phyloP scores from a whole-genome alignment of 1,284 basidiomycete species.

The Puccinia hordei region DNA sequence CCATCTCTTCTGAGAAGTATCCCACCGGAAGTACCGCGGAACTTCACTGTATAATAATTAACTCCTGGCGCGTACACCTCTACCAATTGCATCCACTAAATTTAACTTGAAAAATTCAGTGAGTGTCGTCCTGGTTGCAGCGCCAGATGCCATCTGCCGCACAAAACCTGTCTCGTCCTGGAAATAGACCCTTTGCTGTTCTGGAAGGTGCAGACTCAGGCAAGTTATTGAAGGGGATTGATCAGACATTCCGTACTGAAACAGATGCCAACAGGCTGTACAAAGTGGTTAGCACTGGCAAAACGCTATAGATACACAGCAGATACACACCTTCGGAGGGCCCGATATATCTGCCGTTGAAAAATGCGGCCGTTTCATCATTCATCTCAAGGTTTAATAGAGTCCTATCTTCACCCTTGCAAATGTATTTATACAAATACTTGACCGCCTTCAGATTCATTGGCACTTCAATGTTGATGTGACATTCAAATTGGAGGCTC shows the following conservation, averaged over 20 bases:
- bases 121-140: neutral
- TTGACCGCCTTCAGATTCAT: conserved; percentile 60
- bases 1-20: neutral
- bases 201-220: neutral
- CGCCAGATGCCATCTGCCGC: neutral
- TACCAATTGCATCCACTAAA: neutral
- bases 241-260: neutral
- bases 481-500: conserved; percentile 59
- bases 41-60: neutral
- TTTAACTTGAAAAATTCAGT: conserved; percentile 9
- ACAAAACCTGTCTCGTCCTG: neutral
- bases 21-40: neutral
- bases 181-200: neutral
- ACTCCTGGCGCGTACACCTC: too few relatives aligned
- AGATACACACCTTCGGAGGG: conserved; percentile 1
- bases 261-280: too few relatives aligned
- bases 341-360: conserved; percentile 61
- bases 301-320: neutral
- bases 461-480: conserved; percentile 64
- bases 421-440: conserved; percentile 64
- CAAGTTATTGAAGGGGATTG: neutral
- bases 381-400: neutral
- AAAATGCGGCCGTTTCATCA: conserved; percentile 60
- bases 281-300: neutral
- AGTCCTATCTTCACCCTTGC: conserved; percentile 63